Base-by-base conservation (phyloP, 2,329 filamentous ascomycete genomes). In the Exophiala sp. region DNA sequence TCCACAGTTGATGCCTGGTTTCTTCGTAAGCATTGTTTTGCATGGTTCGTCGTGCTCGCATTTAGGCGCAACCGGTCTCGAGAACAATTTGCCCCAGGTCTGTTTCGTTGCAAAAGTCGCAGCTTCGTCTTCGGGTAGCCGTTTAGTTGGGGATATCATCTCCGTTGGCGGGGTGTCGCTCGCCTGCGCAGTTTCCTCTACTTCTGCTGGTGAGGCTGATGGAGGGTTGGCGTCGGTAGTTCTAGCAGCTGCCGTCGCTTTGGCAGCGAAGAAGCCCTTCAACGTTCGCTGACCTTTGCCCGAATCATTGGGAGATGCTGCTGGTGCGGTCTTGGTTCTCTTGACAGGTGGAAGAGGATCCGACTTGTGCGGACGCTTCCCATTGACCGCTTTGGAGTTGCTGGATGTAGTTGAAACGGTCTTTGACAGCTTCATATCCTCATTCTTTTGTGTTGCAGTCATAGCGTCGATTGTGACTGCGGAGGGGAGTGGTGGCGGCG, bases 31-130 rank as follows among this genome's bases (percentile, higher is more conserved):
- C 47, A 92, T 75, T 60, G 80, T 89, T 60, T 91, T 88, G 70
- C 94, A 97, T 2, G 89, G 87, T 64, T 97, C 91, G 49, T 84
- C 78, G 66, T 99, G 94, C 63, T 96, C 91, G 67, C 94, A 99
- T 53, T 80, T 81, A 1, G 94, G 94, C 1, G 83, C 78, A 1
- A 82, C 74, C 52, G 87, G 85, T 68, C 87, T 90, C 12, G 85
- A 82, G 58, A 97, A 85, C 11, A 97, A 77, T 67, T 87, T 91
- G 3, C 84, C 85, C 94, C 94, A 97, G 18, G 86, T 87, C 65
- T 94, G 87, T 68, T 89, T 92, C 42, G 81, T 81, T 57, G 82
- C 78, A 46, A 90, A 57, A 38, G 24, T 83, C 0, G 87, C 85
- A 62, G 91, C 88, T 24, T 74, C 66, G 56, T 69, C 65, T 44